Evolutionary conservation across 306 rosid genomes (phyloP).

Genomic region (Spatholobus suberectus): DNA sequence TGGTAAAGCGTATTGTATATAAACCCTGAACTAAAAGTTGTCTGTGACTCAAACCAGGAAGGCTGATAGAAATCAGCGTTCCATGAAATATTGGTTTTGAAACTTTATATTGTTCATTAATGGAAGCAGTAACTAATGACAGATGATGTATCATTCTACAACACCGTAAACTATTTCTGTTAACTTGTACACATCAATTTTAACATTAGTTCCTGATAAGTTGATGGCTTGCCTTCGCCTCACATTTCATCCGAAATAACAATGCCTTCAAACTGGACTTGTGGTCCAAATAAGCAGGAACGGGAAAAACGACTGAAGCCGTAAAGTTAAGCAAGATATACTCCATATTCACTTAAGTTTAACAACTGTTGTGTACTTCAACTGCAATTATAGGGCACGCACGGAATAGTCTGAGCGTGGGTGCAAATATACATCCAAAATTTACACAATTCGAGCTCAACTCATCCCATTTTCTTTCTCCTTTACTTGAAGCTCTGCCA

Average conservation of each 20-base stretch:
- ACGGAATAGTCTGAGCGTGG: not conserved
- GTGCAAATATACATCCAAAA: constrained; percentile 19
- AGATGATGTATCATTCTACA: not conserved
- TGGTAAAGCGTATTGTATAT: not conserved
- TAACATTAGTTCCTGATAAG: not conserved
- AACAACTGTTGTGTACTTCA: constrained; percentile 19
- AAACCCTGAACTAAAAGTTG: not conserved
- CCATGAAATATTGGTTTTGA: not conserved
- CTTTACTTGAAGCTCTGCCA: constrained; percentile 27
- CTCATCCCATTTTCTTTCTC: not conserved
- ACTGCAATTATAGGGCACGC: constrained; percentile 15
- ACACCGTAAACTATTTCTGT: not conserved
- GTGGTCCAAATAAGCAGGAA: not conserved
- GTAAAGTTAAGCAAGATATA: not conserved
- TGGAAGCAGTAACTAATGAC: not conserved
- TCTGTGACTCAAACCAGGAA: not conserved
- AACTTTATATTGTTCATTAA: constrained; percentile 13
- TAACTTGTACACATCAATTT: not conserved
- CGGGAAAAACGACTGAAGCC: not conserved
- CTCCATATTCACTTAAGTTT: constrained; percentile 18
- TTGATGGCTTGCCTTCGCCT: not conserved
- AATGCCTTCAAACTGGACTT: not conserved
- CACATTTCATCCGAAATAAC: not conserved
- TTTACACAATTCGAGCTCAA: not conserved
- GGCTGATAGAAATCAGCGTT: not conserved